Evolutionary conservation across 352 stramenopile species (phyloP).

Genomic region (Pythium brachiatum): DNA sequence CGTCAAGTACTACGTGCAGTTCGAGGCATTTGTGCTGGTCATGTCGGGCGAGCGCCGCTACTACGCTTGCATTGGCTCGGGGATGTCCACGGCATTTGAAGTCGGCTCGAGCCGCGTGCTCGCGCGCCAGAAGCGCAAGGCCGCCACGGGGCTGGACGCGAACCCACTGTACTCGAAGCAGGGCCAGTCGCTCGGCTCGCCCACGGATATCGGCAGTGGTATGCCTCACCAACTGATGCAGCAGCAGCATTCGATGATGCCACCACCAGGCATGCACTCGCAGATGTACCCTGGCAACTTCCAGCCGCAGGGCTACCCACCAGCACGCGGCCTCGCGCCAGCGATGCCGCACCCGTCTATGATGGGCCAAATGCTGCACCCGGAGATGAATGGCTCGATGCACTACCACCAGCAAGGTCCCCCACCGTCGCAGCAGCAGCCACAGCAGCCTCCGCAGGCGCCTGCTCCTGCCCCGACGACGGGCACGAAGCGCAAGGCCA

Average conservation of each 20-base stretch:
- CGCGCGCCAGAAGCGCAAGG: constrained; percentile 82
- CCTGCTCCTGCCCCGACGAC: not conserved
- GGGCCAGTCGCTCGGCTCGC: constrained; percentile 6
- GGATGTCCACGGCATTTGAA: constrained; percentile 85
- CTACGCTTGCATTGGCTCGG: constrained; percentile 83
- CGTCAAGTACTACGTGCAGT: constrained; percentile 89
- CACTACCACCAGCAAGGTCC: constrained; percentile 34
- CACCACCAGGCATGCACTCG: constrained; percentile 14
- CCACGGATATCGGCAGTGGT: constrained; percentile 4
- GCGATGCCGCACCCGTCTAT: constrained; percentile 53
- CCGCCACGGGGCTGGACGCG: constrained; percentile 36
- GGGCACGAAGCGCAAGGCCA: constrained; percentile 24
- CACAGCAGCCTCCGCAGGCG: constrained; percentile 24
- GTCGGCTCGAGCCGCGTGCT: constrained; percentile 81
- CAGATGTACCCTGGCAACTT: constrained; percentile 24
- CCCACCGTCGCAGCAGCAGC: constrained; percentile 27
- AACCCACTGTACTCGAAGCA: constrained; percentile 36
- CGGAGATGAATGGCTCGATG: constrained; percentile 25
- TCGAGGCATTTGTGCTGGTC: constrained; percentile 82
- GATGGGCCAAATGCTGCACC: constrained; percentile 43
- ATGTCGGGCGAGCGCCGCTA: constrained; percentile 69
- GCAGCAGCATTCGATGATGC: constrained; percentile 21
- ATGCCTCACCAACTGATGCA: constrained; percentile 28
- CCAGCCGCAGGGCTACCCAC: constrained; percentile 13
- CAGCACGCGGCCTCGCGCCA: constrained; percentile 37